Conservation (phyloP, 257 asterid species). For the Fraxinus pennsylvanica region DNA sequence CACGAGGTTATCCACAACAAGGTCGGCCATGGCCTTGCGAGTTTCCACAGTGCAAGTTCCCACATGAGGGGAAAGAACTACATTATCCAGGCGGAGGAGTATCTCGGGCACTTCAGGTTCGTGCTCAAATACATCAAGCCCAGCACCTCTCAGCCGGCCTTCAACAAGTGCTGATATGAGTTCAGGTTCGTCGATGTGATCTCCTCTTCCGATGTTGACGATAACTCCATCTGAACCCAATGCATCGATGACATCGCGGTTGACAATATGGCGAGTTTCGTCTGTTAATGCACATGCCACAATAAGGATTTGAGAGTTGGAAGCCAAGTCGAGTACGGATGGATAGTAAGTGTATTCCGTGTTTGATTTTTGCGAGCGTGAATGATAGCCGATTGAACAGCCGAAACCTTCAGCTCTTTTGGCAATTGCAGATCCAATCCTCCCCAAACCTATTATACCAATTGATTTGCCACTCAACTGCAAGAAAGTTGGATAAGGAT, state of each 20-base stretch:
- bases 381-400: slow-evolving; percentile 56
- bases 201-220: slow-evolving; percentile 64
- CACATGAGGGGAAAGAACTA: slow-evolving; percentile 62
- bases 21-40: slow-evolving; percentile 65
- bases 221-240: slow-evolving; percentile 58
- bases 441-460: slow-evolving; percentile 71
- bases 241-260: slow-evolving; percentile 55
- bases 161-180: slow-evolving; percentile 60
- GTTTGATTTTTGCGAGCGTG: slow-evolving; percentile 51
- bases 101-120: slow-evolving; percentile 59
- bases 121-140: slow-evolving; percentile 62
- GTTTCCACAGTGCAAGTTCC: slow-evolving; percentile 62
- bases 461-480: slow-evolving; percentile 75
- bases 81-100: slow-evolving; percentile 54
- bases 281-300: slow-evolving; percentile 58
- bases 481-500: slow-evolving; percentile 14
- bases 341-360: slow-evolving; percentile 49
- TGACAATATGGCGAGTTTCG: slow-evolving; percentile 60
- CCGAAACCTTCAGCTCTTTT: slow-evolving; percentile 74
- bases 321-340: slow-evolving; percentile 47
- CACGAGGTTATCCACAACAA: slow-evolving; percentile 55
- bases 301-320: slow-evolving; percentile 56
- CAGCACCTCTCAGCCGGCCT: slow-evolving; percentile 70
- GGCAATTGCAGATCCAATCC: slow-evolving; percentile 82
- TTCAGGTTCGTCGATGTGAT: slow-evolving; percentile 61